Evolutionary conservation across 106 monocot genomes (phyloP).

Genomic region (Dioscorea zingiberensis): DNA sequence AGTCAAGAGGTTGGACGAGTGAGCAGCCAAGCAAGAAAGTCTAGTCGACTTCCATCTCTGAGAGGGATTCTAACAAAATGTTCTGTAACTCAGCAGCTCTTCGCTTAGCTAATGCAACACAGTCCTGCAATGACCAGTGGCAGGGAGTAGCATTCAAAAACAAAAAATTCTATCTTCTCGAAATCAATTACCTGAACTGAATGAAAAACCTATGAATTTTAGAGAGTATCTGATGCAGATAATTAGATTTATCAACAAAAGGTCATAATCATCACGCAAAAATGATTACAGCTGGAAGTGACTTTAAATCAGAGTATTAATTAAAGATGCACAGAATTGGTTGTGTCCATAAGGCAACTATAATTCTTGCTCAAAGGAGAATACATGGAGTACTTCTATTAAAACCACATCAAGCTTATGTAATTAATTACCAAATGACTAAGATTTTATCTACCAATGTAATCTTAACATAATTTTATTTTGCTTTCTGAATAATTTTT

Average conservation of each 20-base stretch:
- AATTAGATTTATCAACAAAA: not conserved
- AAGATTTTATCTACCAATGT: not conserved
- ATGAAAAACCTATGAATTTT: not conserved
- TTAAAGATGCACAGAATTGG: too few species aligned
- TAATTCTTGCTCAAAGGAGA: not conserved
- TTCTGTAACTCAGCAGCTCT: constrained; percentile 47
- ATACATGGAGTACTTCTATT: not conserved
- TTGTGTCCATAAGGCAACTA: not conserved
- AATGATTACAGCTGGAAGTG: too few species aligned
- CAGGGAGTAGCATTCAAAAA: not conserved
- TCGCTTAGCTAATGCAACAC: constrained; percentile 33
- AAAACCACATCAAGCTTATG: too few species aligned
- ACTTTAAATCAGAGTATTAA: too few species aligned
- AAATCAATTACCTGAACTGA: not conserved
- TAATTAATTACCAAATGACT: too few species aligned
- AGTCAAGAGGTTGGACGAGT: too few species aligned
- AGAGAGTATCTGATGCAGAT: not conserved
- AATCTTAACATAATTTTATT: not conserved
- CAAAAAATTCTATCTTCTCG: too few species aligned
- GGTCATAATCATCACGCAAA: too few species aligned
- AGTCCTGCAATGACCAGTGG: constrained; percentile 25
- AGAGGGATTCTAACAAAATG: constrained; percentile 56
- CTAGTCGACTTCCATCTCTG: constrained; percentile 21
- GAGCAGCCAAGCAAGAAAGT: too few species aligned
- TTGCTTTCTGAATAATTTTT: not conserved